phyloP scores from a whole-genome alignment of 2,329 filamentous ascomycete species.

The Penicillium psychrosexuale region DNA sequence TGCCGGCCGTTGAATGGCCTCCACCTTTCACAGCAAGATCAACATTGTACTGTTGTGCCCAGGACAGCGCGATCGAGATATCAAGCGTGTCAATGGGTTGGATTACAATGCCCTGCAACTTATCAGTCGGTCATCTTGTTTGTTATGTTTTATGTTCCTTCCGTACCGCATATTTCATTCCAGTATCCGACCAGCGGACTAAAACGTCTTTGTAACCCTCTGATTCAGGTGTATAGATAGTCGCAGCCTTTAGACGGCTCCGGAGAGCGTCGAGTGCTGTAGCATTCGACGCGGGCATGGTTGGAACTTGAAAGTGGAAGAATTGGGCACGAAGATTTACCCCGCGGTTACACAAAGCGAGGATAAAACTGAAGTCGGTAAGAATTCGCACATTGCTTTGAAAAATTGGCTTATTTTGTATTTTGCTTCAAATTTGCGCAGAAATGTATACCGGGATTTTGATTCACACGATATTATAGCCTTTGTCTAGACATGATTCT shows the following conservation, averaged over 20 bases:
- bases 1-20: slow-evolving; percentile 52
- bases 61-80: slow-evolving; percentile 45
- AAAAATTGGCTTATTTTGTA: no score
- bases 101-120: slow-evolving; percentile 45
- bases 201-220: slow-evolving; percentile 24
- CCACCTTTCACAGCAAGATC: slow-evolving; percentile 32
- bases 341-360: neutral
- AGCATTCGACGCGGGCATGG: slow-evolving; percentile 4
- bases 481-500: neutral
- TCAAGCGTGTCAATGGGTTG: slow-evolving; percentile 43
- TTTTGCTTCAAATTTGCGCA: neutral
- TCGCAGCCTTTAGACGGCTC: slow-evolving; percentile 7
- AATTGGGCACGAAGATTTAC: neutral
- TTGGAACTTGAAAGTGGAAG: neutral
- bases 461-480: no score
- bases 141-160: neutral
- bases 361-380: neutral
- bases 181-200: slow-evolving; percentile 33
- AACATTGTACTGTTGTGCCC: slow-evolving; percentile 38
- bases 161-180: slow-evolving; percentile 30
- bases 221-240: slow-evolving; percentile 21
- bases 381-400: neutral
- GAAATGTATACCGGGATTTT: neutral
- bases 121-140: neutral
- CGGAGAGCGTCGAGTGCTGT: slow-evolving; percentile 11